phyloP scores from a whole-genome alignment of 331 rosid genomes.

The Stylosanthes scabra region DNA sequence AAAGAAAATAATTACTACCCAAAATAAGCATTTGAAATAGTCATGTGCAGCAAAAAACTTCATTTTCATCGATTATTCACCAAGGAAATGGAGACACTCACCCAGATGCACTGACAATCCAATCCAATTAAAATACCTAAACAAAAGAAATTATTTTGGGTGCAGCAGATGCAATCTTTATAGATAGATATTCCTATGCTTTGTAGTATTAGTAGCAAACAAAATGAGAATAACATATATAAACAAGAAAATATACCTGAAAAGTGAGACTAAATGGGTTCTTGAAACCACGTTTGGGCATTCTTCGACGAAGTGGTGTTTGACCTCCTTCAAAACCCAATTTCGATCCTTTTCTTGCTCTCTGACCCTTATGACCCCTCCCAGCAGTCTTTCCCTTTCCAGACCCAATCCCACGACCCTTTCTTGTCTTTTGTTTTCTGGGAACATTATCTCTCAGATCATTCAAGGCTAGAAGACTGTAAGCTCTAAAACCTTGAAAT shows the following conservation, averaged over 20 bases:
- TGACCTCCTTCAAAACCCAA: conserved; percentile 98
- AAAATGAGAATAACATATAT: neutral
- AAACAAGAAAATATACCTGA: conserved; percentile 59
- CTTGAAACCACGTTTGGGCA: conserved; percentile 92
- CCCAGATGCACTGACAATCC: neutral
- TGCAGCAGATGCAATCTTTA: neutral
- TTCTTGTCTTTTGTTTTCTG: conserved; percentile 87
- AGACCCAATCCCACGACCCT: conserved; percentile 98
- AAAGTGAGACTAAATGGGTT: conserved; percentile 90
- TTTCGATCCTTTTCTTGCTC: conserved; percentile 80
- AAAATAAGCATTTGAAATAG: neutral
- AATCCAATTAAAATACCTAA: conserved; percentile 20
- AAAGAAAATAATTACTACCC: conserved; percentile 1
- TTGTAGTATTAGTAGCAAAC: conserved; percentile 4
- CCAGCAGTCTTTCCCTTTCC: conserved; percentile 99
- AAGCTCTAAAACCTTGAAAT: conserved; percentile 61
- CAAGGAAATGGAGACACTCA: neutral
- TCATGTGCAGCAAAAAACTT: neutral
- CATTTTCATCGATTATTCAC: neutral
- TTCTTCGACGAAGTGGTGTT: conserved; percentile 89
- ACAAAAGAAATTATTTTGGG: neutral
- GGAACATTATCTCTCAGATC: conserved; percentile 87
- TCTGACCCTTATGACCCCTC: conserved; percentile 93
- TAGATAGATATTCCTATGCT: neutral
- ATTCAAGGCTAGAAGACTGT: conserved; percentile 86